Conservation (phyloP, 2,329 filamentous ascomycete genomes). For the Ceratocystis lukuohia region DNA sequence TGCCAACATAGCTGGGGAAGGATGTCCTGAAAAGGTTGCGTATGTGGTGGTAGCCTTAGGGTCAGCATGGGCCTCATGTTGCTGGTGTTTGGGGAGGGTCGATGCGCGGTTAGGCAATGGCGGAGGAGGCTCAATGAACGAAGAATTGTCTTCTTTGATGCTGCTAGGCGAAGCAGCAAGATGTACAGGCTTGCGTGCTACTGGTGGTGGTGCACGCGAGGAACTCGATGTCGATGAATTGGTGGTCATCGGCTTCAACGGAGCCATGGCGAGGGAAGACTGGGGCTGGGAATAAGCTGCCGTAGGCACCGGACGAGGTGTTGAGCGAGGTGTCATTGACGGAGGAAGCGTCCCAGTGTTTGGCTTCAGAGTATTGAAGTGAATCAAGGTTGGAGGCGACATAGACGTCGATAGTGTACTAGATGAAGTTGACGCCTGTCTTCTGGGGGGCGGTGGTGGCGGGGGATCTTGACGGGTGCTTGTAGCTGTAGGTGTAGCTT, state of each 20-base stretch:
- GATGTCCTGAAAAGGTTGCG: too few relatives aligned
- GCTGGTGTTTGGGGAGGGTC: background rate
- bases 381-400: conserved; percentile 15
- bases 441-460: conserved; percentile 35
- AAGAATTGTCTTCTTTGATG: conserved; percentile 5
- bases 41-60: too few relatives aligned
- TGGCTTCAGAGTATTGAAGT: background rate
- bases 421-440: conserved; percentile 24
- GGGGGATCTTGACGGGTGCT: conserved; percentile 23
- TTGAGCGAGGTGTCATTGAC: conserved; percentile 2
- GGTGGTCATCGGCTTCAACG: conserved; percentile 26
- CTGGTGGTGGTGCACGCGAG: conserved; percentile 38
- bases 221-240: conserved; percentile 27
- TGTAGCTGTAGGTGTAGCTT: conserved; percentile 22
- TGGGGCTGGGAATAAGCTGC: background rate
- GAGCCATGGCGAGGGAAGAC: conserved; percentile 9
- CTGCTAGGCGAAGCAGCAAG: conserved; percentile 27
- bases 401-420: conserved; percentile 18
- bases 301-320: conserved; percentile 22
- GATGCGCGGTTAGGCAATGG: background rate
- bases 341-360: conserved; percentile 16
- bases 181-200: conserved; percentile 51
- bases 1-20: background rate
- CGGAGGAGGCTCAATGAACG: background rate
- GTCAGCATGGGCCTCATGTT: background rate